Evolutionary conservation across 768 basidiomycete genomes (phyloP).

Genomic region (Collybia sp.): DNA sequence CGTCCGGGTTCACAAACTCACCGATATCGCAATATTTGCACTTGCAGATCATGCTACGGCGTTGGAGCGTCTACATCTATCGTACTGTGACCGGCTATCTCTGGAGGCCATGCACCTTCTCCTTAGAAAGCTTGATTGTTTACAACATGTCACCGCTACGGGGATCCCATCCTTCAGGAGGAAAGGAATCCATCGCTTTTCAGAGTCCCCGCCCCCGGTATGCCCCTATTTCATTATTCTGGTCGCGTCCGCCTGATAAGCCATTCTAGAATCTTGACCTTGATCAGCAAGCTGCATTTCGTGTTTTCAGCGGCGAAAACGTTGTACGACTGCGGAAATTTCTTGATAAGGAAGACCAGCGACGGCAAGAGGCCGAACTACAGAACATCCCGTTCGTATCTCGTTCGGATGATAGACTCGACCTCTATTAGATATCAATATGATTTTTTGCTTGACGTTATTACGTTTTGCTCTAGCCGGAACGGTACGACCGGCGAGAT

Average conservation of each 20-base stretch:
- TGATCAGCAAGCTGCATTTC: conserved; percentile 67
- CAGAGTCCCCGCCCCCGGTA: conserved; percentile 64
- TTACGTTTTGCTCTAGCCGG: too few species aligned
- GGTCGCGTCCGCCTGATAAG: background rate
- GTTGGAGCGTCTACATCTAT: conserved; percentile 80
- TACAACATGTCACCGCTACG: conserved; percentile 76
- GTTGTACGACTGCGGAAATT: conserved; percentile 59
- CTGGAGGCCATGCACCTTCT: conserved; percentile 72
- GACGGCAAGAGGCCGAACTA: conserved; percentile 54
- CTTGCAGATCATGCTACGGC: conserved; percentile 67
- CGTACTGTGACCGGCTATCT: conserved; percentile 80
- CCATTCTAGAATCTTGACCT: conserved; percentile 51
- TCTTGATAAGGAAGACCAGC: conserved; percentile 63
- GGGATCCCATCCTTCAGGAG: conserved; percentile 73
- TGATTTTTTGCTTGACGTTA: too few species aligned
- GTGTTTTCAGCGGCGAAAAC: conserved; percentile 74
- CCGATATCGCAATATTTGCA: conserved; percentile 77
- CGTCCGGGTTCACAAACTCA: conserved; percentile 76
- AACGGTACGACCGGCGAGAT: too few species aligned
- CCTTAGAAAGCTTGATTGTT: conserved; percentile 47
- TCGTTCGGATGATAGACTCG: conserved; percentile 60
- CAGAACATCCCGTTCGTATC: conserved; percentile 54
- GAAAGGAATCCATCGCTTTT: conserved; percentile 71
- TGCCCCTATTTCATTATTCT: conserved; percentile 19
- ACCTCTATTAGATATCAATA: conserved; percentile 53